A percentile compares a stretch with the other conserved stretches of the same genome.
Conservation (phyloP, 306 rosid species). For the Fragaria nilgerrensis region DNA sequence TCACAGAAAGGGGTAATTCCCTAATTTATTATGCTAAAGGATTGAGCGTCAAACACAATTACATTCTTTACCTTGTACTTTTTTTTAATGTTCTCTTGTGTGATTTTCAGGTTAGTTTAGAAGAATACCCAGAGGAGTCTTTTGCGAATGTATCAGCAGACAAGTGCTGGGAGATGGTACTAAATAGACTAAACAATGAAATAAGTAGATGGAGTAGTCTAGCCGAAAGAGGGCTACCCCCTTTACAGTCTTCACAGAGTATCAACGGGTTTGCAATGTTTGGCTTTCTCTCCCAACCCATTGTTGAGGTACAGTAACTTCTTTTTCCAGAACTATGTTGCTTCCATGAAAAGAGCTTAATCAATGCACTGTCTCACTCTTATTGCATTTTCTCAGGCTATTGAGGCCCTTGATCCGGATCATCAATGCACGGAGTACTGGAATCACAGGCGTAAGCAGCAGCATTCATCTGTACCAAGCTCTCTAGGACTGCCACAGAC, state of each 20-base stretch:
- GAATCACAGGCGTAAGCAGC: constrained; percentile 46
- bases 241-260: constrained; percentile 42
- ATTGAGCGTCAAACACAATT: neutral
- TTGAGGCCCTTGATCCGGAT: constrained; percentile 69
- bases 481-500: constrained; percentile 28
- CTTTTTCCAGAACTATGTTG: neutral
- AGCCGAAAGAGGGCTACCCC: constrained; percentile 42
- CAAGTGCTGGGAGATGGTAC: constrained; percentile 77
- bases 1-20: neutral
- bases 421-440: constrained; percentile 77
- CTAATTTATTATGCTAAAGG: neutral
- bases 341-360: neutral
- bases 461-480: constrained; percentile 31
- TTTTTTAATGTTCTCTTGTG: neutral
- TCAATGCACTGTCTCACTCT: neutral
- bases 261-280: constrained; percentile 73
- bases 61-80: neutral
- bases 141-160: constrained; percentile 56
- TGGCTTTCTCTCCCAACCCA: constrained; percentile 64
- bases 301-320: constrained; percentile 50
- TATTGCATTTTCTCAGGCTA: constrained; percentile 48
- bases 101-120: constrained; percentile 69
- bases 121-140: constrained; percentile 51
- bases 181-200: constrained; percentile 50
- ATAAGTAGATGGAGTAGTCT: constrained; percentile 36